Percentiles rank a stretch among this genome's conserved stretches.
These are phyloP conservation scores for Paramecium sonneborni DNA, from an alignment of 73 alveolate genomes.

Conservation along the genomic window DNA sequence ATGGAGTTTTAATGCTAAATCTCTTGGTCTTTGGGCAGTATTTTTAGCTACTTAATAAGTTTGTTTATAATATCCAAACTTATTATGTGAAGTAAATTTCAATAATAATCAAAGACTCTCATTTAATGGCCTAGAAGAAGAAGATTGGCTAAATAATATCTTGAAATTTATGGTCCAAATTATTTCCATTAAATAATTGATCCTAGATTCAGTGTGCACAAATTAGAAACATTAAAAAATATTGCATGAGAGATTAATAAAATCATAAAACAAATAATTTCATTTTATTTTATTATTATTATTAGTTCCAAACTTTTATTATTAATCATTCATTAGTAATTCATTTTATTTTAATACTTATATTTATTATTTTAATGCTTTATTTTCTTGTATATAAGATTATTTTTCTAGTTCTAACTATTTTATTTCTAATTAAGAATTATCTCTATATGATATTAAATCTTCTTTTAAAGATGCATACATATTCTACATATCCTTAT, in stretches of 20 bases:
- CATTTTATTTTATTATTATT: not conserved
- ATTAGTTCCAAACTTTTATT: not conserved
- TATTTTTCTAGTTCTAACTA: not conserved
- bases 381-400: not conserved
- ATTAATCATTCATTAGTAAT: not conserved
- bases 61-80: not conserved
- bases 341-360: not conserved
- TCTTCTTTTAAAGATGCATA: not conserved
- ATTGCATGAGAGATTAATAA: slow-evolving; percentile 8
- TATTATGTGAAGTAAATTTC: not conserved
- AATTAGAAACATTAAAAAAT: slow-evolving; percentile 26
- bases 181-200: slow-evolving; percentile 42
- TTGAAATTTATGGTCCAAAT: slow-evolving; percentile 36
- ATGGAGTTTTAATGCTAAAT: slow-evolving; percentile 22
- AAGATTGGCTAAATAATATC: slow-evolving; percentile 20
- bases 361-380: not conserved
- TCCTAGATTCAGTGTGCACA: slow-evolving; percentile 39
- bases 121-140: slow-evolving; percentile 51
- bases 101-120: not conserved
- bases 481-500: not conserved
- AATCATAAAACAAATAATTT: not conserved
- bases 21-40: slow-evolving; percentile 37
- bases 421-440: not conserved
- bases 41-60: not conserved
- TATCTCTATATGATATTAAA: not conserved